These are phyloP conservation scores for Fusarium sp. DNA, from an alignment of 2,329 filamentous ascomycete species.

Conservation along the genomic window DNA sequence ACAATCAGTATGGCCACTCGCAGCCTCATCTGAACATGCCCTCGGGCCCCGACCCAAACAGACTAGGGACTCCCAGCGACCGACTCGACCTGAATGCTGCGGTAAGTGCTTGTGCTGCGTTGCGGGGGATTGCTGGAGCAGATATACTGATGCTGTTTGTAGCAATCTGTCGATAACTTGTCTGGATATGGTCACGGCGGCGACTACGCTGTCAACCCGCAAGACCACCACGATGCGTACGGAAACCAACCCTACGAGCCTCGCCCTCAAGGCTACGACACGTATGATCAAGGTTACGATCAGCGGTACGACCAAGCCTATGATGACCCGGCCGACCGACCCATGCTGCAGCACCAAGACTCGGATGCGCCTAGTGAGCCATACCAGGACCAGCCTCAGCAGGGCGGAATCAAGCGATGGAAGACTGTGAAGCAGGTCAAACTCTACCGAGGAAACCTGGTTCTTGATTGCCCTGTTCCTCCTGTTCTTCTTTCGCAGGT, in stretches of 20 bases:
- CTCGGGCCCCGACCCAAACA: slow-evolving; percentile 41
- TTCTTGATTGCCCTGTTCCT: slow-evolving; percentile 95
- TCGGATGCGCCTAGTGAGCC: slow-evolving; percentile 56
- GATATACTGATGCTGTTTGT: slow-evolving; percentile 14
- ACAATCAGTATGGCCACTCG: slow-evolving; percentile 56
- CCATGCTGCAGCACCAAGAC: slow-evolving; percentile 78
- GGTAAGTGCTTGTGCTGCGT: slow-evolving; percentile 62
- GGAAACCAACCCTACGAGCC: slow-evolving; percentile 87
- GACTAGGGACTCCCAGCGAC: slow-evolving; percentile 74
- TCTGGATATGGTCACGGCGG: slow-evolving; percentile 60
- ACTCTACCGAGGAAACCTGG: slow-evolving; percentile 94
- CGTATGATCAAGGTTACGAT: slow-evolving; percentile 66
- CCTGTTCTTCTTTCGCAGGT: slow-evolving; percentile 88
- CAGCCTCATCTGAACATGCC: slow-evolving; percentile 47
- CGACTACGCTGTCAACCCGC: slow-evolving; percentile 52
- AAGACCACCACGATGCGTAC: slow-evolving; percentile 77
- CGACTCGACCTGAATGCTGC: slow-evolving; percentile 86
- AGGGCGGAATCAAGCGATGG: slow-evolving; percentile 79
- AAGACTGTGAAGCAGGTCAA: slow-evolving; percentile 99
- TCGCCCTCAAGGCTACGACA: slow-evolving; percentile 64
- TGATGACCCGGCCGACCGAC: slow-evolving; percentile 77
- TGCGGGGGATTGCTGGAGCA: not conserved
- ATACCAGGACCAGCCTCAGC: slow-evolving; percentile 59
- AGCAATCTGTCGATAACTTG: slow-evolving; percentile 67
- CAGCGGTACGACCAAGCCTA: slow-evolving; percentile 73